Base-by-base conservation (phyloP, 352 stramenopile genomes). In the Pythium dissimile region DNA sequence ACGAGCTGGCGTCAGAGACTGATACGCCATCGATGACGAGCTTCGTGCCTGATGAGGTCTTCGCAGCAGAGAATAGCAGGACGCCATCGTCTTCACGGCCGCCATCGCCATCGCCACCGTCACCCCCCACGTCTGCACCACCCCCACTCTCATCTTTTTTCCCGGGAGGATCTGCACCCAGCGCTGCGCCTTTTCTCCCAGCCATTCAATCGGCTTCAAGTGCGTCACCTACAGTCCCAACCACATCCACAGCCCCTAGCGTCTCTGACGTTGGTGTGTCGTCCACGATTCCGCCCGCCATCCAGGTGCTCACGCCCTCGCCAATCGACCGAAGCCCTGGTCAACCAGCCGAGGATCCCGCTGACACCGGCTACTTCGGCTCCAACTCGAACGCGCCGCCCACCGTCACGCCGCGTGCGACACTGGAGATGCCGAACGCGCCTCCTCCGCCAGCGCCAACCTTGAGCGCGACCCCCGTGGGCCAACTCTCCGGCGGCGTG, bases 401-500 rank as follows among this genome's bases (percentile, higher is more conserved):
- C 47, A 6, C 26, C 15, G 47, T 32, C 47, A 13, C 47, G 20
- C 32, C 6, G 6, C 12, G 16, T 16, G 7, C 27, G 31, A 53
- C 27, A 26, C 9, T 18, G 44, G 9, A 9, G 44, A 39, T 13
- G 37, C n/a, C 31, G 11, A 20, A 20, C 3, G 9, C 31, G 5
- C 44, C 39, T 2, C n/a, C 23, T 27, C 9, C 42, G 24, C 27
- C 43, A 2, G 34, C 16, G 21, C 35, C 54, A 12, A 47, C 43
- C 5, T 41, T 42, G 32, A 20, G 23, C n/a, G 10, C 23, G 10
- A 45, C 26, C 1, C 49, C 54, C 18, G 28, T 28, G 26, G 24
- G 7, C 31, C 23, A 46, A 2, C 23, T 57, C 30, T 41, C 35
- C 3, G 27, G 58, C 7, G 48, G 45, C 35, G 46, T 78, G 39